A percentile compares a stretch with the other conserved stretches of the same genome.
Evolutionary conservation across 2,329 filamentous ascomycete species (phyloP).

Genomic region (Blumeria hordei): DNA sequence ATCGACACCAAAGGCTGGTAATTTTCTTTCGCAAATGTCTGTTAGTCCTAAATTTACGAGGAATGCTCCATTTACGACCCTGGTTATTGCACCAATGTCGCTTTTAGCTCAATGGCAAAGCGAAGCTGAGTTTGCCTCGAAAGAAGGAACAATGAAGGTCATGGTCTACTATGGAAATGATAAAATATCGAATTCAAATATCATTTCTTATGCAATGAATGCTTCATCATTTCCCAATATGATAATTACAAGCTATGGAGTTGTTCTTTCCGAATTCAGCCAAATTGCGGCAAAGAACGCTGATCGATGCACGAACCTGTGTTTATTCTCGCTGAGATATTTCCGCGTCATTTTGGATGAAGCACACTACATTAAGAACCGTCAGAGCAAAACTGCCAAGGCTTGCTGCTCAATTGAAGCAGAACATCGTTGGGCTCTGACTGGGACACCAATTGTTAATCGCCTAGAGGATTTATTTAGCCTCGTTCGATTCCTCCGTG

Average conservation of each 20-base stretch:
- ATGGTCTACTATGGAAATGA: slow-evolving; percentile 85
- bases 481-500: slow-evolving; percentile 70
- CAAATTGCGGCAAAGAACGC: slow-evolving; percentile 43
- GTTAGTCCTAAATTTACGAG: slow-evolving; percentile 31
- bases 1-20: slow-evolving; percentile 20
- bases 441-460: slow-evolving; percentile 92
- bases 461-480: slow-evolving; percentile 86
- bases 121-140: slow-evolving; percentile 77
- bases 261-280: slow-evolving; percentile 72
- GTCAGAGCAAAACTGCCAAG: slow-evolving; percentile 77
- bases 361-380: slow-evolving; percentile 77
- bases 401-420: slow-evolving; percentile 81
- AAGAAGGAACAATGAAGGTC: slow-evolving; percentile 55
- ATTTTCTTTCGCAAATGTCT: slow-evolving; percentile 36
- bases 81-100: slow-evolving; percentile 94
- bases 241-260: slow-evolving; percentile 85
- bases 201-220: slow-evolving; percentile 54
- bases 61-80: slow-evolving; percentile 62
- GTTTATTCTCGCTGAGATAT: slow-evolving; percentile 80
- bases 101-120: slow-evolving; percentile 92
- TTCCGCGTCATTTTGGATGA: slow-evolving; percentile 92
- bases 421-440: slow-evolving; percentile 75
- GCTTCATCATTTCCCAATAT: slow-evolving; percentile 58
- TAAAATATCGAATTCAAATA: slow-evolving; percentile 54
- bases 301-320: slow-evolving; percentile 39